Evolutionary conservation across 768 basidiomycete genomes (phyloP), one percentile per base, ranked within the genome.

Genomic region (Inosperma sp.): DNA sequence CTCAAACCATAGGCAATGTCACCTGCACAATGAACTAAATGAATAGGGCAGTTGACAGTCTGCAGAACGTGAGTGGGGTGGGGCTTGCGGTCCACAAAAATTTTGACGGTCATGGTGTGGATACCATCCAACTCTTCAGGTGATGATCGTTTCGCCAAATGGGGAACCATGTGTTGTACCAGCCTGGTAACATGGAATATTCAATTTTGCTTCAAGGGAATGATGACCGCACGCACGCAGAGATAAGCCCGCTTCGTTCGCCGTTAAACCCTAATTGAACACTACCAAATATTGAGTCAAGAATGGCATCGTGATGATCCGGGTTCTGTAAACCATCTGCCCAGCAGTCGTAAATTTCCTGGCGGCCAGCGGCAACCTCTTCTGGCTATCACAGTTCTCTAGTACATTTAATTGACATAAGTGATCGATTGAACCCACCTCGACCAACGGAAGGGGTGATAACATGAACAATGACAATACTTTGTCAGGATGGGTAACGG

Each of bases 1-100:
- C 57, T 36, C 5, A 68, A n/a, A 7, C 64, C 61, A 51, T 72
- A 72, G 7, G 68, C 70, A 36, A 73, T 62, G 40, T 72, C 72
- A 6, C 52, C 62, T 10, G 55, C 52, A 52, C 71, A 69, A 35
- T 72, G 65, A 3, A 72, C 50, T 7, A 74, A 54, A 23, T 59
- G 55, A 0, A 72, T 57, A 3, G 71, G 71, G 43, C 64, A 65
- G 2, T 48, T 52, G 23, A 71, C 60, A 25, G 56, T 60, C n/a
- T 51, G 25, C 17, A 72, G 59, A 16, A 52, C 49, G 7, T 56
- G 47, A 7, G 30, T 44, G 5, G 67, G 33, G 37, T 62, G 58
- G 7, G 60, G 54, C 29, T 56, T 53, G 17, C 62, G 64, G 23
- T 70, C 60, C 5, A 52, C 42, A 46, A 70, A 68, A 47, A 69